Evolutionary conservation across 371 early-diverging fungal species (phyloP).

Genomic region (Funneliformis caledonium): DNA sequence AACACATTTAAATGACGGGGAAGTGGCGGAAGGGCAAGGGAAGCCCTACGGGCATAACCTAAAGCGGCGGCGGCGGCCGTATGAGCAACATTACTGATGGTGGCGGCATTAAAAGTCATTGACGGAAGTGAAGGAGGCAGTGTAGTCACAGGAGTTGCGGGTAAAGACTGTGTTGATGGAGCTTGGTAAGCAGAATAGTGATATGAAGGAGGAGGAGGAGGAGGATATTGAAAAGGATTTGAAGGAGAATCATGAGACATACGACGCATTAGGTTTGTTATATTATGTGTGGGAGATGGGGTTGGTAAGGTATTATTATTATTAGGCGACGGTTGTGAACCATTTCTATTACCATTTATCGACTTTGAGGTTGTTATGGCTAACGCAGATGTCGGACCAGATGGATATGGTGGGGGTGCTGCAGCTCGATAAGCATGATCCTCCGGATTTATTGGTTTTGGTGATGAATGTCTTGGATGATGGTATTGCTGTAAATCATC

Average conservation of each 20-base stretch:
- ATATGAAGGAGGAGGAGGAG: constrained; percentile 17
- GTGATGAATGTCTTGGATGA: constrained; percentile 31
- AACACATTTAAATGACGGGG: constrained; percentile 1
- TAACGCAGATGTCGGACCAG: background rate
- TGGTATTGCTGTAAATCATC: constrained; percentile 32
- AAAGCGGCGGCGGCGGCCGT: constrained; percentile 5
- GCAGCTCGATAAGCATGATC: constrained; percentile 35
- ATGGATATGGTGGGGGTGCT: constrained; percentile 8
- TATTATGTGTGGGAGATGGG: constrained; percentile 23
- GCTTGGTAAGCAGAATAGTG: constrained; percentile 19
- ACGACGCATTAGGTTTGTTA: constrained; percentile 23
- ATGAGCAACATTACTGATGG: constrained; percentile 19
- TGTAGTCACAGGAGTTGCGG: constrained; percentile 27
- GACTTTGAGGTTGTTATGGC: background rate
- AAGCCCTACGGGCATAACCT: constrained; percentile 32
- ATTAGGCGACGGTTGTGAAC: background rate
- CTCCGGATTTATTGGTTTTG: constrained; percentile 32
- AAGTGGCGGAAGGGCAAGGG: constrained; percentile 22
- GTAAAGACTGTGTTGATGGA: constrained; percentile 32
- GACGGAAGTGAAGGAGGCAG: constrained; percentile 24
- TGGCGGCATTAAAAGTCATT: constrained; percentile 22
- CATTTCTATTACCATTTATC: constrained; percentile 4
- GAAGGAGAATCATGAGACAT: constrained; percentile 33
- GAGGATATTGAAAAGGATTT: constrained; percentile 19
- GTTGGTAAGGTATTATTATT: constrained; percentile 15